Evolutionary conservation across 805 yeast species (phyloP).

Genomic region (Ogataea degrootiae): DNA sequence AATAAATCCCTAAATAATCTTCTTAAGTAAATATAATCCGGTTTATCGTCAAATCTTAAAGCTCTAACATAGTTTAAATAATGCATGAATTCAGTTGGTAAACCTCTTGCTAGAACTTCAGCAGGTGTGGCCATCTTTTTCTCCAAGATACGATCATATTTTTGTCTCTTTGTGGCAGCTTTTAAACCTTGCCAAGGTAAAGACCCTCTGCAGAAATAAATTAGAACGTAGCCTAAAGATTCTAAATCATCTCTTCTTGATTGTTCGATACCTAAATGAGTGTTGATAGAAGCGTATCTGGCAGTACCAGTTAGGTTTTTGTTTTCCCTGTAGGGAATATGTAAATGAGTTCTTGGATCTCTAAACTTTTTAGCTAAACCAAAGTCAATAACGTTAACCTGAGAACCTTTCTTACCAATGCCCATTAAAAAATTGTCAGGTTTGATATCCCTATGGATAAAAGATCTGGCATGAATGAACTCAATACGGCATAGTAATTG

Average conservation of each 20-base stretch:
- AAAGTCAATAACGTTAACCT: conserved; percentile 89
- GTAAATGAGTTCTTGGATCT: conserved; percentile 90
- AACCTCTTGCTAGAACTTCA: conserved; percentile 81
- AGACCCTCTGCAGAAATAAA: conserved; percentile 92
- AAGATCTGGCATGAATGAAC: conserved; percentile 91
- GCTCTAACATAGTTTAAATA: conserved; percentile 87
- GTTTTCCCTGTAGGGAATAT: conserved; percentile 94
- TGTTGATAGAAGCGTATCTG: conserved; percentile 90
- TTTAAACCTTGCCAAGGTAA: conserved; percentile 98
- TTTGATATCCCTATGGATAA: conserved; percentile 78
- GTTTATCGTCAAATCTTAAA: conserved; percentile 91
- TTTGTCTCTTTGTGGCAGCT: conserved; percentile 95
- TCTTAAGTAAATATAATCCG: conserved; percentile 87
- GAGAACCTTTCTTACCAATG: conserved; percentile 90
- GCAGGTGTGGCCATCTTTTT: conserved; percentile 88
- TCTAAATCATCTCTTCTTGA: conserved; percentile 95
- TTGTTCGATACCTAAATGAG: conserved; percentile 96
- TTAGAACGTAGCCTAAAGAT: conserved; percentile 88
- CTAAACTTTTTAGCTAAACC: conserved; percentile 92
- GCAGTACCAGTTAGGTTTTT: conserved; percentile 97
- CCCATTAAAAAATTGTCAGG: conserved; percentile 87
- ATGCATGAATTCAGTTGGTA: conserved; percentile 85
- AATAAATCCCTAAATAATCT: conserved; percentile 86
- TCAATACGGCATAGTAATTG: conserved; percentile 93
- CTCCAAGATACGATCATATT: conserved; percentile 94